Evolutionary conservation across 345 rosid species (phyloP), one percentile per base, ranked within the genome.

Genomic region (Sisymbrium irio): DNA sequence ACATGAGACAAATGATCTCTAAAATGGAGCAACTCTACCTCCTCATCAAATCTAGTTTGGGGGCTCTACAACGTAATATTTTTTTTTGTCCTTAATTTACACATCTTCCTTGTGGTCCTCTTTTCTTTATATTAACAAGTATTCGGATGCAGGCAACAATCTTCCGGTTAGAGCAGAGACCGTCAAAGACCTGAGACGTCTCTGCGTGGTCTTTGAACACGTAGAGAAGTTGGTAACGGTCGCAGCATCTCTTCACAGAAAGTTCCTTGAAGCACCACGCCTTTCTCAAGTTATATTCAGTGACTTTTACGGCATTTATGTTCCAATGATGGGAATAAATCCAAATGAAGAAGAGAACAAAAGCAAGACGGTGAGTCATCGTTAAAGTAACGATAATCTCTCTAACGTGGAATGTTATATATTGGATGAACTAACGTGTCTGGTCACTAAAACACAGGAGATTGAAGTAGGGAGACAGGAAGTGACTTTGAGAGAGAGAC

Each of bases 231-330:
- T 92, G 71, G 73, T 87, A 63, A 74, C 86, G 36, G 85, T 92
- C 9, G 98, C 99, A 15, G 92, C 91, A 18, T 92, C 92, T 65
- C 94, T 95, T 73, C 96, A 89, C 80, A 87, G 91, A 44, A 95
- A 86, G 76, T 95, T 95, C 74, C 56, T 80, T 73, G 86, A 84
- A 13, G 88, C 89, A 18, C 86, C 93, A 30, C 83, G 90, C 2
- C 82, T 92, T n/a, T 78, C 87, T n/a, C 87, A 86, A 73, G 87
- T 87, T 56, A 81, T 95, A 71, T 92, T 95, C 85, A 77, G 76
- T 18, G 87, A 86, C 73, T 92, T 82, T 84, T 83, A 83, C 68
- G 39, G 74, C 71, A 76, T 77, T 75, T 90, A 87, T 74, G 77
- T 77, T 62, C 89, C 87, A 35, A 75, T 64, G 71, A 91, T 87